Conservation (phyloP, 306 rosid genomes). For the Cucurbita maxima region DNA sequence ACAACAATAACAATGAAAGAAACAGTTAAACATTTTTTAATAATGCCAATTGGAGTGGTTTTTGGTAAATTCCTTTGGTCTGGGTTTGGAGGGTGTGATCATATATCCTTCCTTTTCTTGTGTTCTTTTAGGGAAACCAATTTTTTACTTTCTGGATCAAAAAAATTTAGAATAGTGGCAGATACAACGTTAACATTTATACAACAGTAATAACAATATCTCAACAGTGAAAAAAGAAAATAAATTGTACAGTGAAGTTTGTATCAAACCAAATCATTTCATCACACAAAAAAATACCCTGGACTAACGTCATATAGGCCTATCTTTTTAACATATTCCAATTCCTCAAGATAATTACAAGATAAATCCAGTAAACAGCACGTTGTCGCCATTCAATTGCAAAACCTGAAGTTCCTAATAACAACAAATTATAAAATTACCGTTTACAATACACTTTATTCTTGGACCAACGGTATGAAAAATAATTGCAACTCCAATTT, state of each 20-base stretch:
- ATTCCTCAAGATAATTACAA: neutral
- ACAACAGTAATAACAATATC: neutral
- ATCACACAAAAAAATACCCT: neutral
- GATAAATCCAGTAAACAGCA: neutral
- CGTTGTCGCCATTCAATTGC: neutral
- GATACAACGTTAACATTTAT: neutral
- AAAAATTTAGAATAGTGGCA: neutral
- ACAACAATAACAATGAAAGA: neutral
- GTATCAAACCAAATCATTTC: neutral
- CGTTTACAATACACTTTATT: neutral
- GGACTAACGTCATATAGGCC: neutral
- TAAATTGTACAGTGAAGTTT: neutral
- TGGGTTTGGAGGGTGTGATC: neutral
- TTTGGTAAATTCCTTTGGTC: neutral
- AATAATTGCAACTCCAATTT: neutral
- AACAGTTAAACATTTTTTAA: neutral
- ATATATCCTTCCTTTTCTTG: neutral
- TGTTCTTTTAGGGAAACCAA: neutral
- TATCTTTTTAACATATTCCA: neutral
- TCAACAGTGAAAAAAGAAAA: neutral
- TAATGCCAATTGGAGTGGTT: neutral
- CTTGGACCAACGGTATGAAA: neutral
- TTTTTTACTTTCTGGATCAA: neutral
- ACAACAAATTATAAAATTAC: neutral
- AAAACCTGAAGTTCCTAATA: neutral